Evolutionary conservation across 2,329 filamentous ascomycete species (phyloP).

Genomic region (Fusarium sterilihyphosum): DNA sequence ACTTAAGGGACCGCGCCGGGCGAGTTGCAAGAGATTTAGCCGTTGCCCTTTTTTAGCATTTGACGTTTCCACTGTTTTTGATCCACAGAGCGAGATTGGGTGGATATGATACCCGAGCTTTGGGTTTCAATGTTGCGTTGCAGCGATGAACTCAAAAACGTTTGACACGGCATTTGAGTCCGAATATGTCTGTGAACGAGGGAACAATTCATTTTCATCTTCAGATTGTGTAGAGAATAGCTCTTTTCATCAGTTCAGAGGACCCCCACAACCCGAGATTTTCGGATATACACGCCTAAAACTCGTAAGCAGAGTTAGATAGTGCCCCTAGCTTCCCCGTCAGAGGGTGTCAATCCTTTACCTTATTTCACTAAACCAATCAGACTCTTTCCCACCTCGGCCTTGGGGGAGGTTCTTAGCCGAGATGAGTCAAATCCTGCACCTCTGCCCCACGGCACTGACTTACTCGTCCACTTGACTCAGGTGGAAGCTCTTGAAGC

Average conservation of each 20-base stretch:
- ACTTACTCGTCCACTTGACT: constrained; percentile 6
- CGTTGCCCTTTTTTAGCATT: constrained; percentile 2
- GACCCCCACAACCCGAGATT: not conserved
- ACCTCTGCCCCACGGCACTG: not conserved
- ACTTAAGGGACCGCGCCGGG: not conserved
- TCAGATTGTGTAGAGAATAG: not conserved
- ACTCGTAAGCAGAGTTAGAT: not conserved
- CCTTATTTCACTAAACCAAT: constrained; percentile 16
- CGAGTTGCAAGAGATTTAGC: not conserved
- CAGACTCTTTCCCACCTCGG: not conserved
- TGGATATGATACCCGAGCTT: constrained; percentile 17
- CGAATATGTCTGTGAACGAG: not conserved
- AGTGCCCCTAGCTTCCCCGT: not conserved
- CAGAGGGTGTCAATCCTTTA: constrained; percentile 4
- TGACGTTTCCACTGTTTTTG: not conserved
- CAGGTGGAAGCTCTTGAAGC: constrained; percentile 1
- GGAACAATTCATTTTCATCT: not conserved
- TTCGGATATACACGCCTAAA: constrained; percentile 6
- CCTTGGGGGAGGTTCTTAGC: not conserved
- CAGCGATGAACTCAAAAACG: not conserved
- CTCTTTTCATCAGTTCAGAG: not conserved
- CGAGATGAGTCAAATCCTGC: constrained; percentile 23
- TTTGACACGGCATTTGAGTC: not conserved
- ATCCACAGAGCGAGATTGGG: constrained; percentile 23
- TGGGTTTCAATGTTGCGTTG: constrained; percentile 13